A percentile compares a stretch with the other conserved stretches of the same genome.
Conservation (phyloP, 352 stramenopile genomes). For the Peronosclerospora sorghi region DNA sequence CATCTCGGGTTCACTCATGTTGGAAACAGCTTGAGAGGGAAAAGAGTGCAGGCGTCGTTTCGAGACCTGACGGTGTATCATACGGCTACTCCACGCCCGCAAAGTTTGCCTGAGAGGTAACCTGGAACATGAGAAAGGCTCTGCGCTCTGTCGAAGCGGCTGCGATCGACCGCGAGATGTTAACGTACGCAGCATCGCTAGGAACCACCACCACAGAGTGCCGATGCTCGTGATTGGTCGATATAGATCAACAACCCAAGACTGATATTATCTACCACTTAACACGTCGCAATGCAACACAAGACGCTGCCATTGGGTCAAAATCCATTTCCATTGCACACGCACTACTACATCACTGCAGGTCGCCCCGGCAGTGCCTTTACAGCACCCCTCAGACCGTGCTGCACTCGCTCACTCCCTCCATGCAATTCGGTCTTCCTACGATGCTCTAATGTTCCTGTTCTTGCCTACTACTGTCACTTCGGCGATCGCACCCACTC, state of each 20-base stretch:
- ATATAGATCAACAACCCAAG: too few relatives aligned
- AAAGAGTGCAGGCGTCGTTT: neutral
- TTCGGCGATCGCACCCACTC: conserved; percentile 25
- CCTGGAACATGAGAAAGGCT: conserved; percentile 1
- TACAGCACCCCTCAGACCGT: conserved; percentile 3
- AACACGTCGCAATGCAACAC: too few relatives aligned
- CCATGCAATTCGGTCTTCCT: neutral
- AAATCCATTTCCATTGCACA: conserved; percentile 34
- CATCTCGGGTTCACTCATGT: conserved; percentile 39
- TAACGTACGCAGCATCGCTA: conserved; percentile 5
- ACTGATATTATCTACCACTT: too few relatives aligned
- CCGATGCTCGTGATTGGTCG: too few relatives aligned
- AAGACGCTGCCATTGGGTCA: conserved; percentile 8
- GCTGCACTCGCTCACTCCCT: neutral
- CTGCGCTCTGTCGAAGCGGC: neutral
- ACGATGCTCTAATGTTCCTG: conserved; percentile 7
- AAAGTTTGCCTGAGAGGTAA: conserved; percentile 2
- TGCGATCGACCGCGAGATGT: conserved; percentile 4
- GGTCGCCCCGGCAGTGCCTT: conserved; percentile 10
- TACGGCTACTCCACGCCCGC: neutral
- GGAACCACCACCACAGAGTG: too few relatives aligned
- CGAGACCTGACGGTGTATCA: conserved; percentile 12
- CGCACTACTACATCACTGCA: conserved; percentile 22
- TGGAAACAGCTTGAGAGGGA: neutral
- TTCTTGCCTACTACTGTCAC: conserved; percentile 18